Conservation (phyloP, 2,329 filamentous ascomycete genomes). For the Knufia petricola region DNA sequence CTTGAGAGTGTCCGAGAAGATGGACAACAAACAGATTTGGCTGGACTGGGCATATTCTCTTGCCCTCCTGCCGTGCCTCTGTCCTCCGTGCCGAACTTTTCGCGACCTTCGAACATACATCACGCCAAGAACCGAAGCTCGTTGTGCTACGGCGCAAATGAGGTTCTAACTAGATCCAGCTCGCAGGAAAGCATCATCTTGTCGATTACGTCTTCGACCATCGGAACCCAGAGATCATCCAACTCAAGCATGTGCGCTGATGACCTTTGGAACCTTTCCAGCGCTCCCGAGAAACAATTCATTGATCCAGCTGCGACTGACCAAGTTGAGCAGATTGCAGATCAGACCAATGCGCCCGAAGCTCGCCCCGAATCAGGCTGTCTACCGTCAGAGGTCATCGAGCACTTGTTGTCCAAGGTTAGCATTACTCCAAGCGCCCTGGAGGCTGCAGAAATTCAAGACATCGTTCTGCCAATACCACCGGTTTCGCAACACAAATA, state of each 20-base stretch:
- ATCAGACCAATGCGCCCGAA: constrained; percentile 24
- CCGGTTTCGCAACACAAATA: constrained; percentile 19
- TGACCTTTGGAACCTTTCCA: constrained; percentile 25
- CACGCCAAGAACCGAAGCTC: not conserved
- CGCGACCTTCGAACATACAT: constrained; percentile 5
- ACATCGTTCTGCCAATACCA: constrained; percentile 23
- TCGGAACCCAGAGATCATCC: constrained; percentile 39
- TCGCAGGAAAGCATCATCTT: constrained; percentile 48
- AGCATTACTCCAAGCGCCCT: constrained; percentile 13
- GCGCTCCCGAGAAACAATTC: constrained; percentile 24
- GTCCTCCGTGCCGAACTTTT: not conserved
- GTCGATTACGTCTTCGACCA: constrained; percentile 39
- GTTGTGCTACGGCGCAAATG: constrained; percentile 23
- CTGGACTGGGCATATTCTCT: constrained; percentile 2
- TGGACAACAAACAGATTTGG: not conserved
- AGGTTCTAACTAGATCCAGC: constrained; percentile 46
- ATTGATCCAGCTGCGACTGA: not conserved
- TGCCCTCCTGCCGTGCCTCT: not conserved
- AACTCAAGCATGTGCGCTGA: constrained; percentile 38
- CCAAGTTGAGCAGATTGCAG: not conserved
- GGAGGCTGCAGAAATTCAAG: constrained; percentile 29
- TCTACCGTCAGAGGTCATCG: constrained; percentile 17
- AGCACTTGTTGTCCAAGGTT: constrained; percentile 28
- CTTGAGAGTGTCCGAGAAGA: constrained; percentile 5
- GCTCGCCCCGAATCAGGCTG: constrained; percentile 10